Evolutionary conservation across 148 eudicot genomes (phyloP).

Genomic region (Polygonum aviculare): DNA sequence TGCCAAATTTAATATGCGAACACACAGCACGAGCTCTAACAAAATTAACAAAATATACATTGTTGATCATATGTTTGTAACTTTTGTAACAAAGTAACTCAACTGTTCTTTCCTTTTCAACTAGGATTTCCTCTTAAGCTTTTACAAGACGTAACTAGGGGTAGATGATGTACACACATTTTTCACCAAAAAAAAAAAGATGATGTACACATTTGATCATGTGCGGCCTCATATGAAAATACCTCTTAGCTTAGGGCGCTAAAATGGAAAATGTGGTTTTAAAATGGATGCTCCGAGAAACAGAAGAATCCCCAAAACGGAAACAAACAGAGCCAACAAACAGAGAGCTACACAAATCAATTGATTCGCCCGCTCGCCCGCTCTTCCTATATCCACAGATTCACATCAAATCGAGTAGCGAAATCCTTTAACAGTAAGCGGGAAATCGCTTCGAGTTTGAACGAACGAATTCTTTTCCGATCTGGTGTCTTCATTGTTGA

Average conservation of each 20-base stretch:
- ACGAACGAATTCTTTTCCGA: neutral
- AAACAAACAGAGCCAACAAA: neutral
- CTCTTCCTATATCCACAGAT: neutral
- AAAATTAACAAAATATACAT: too few relatives aligned
- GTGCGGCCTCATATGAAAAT: neutral
- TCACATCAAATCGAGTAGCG: neutral
- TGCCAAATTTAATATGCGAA: too few relatives aligned
- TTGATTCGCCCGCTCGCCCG: neutral
- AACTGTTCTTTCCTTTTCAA: too few relatives aligned
- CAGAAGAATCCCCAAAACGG: slow-evolving; percentile 5
- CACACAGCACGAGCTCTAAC: too few relatives aligned
- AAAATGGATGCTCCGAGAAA: too few relatives aligned
- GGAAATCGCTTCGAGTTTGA: neutral
- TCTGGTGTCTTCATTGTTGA: neutral
- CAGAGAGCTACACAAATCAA: neutral
- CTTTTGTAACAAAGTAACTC: too few relatives aligned
- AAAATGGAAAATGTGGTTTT: too few relatives aligned
- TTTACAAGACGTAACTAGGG: neutral
- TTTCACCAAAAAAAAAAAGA: too few relatives aligned
- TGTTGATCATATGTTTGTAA: too few relatives aligned
- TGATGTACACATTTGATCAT: neutral
- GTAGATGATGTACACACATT: neutral
- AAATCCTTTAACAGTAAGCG: too few relatives aligned
- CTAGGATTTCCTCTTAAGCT: too few relatives aligned
- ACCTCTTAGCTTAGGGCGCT: too few relatives aligned